Percentiles rank a stretch among this genome's conserved stretches.
These are phyloP conservation scores for Blastocrithidia nonstop DNA, from an alignment of 208 protist genomes.

Conservation along the genomic window DNA sequence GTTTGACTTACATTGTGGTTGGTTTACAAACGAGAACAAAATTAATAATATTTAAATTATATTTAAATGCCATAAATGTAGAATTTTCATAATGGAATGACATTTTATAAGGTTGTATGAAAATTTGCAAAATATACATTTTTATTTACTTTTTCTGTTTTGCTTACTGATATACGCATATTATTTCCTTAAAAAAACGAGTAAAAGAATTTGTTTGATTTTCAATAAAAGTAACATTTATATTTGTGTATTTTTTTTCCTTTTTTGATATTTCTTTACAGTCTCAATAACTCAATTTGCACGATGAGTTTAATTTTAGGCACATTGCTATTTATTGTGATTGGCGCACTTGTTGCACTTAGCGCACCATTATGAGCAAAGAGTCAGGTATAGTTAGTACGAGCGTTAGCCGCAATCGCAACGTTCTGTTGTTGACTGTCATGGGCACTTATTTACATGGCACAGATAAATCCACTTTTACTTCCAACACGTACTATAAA, in stretches of 20 bases:
- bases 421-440: constrained; percentile 88
- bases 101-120: no score
- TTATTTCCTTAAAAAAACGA: not conserved
- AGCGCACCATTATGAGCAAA: constrained; percentile 65
- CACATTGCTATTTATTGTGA: constrained; percentile 46
- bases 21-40: no score
- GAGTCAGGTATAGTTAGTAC: constrained; percentile 69
- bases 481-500: constrained; percentile 78
- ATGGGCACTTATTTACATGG: constrained; percentile 88
- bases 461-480: constrained; percentile 82
- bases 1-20: no score
- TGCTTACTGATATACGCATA: not conserved
- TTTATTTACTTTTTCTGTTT: not conserved
- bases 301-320: constrained; percentile 57
- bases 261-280: not conserved
- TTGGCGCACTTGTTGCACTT: constrained; percentile 32
- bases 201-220: constrained; percentile 1
- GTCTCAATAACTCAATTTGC: not conserved
- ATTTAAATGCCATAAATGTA: no score
- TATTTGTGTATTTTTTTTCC: not conserved
- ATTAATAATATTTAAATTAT: no score
- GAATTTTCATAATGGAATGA: no score
- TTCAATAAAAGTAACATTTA: not conserved
- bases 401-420: constrained; percentile 37
- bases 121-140: no score